Conservation (phyloP, 1,284 basidiomycete genomes). For the Microbotryomycetes sp. region DNA sequence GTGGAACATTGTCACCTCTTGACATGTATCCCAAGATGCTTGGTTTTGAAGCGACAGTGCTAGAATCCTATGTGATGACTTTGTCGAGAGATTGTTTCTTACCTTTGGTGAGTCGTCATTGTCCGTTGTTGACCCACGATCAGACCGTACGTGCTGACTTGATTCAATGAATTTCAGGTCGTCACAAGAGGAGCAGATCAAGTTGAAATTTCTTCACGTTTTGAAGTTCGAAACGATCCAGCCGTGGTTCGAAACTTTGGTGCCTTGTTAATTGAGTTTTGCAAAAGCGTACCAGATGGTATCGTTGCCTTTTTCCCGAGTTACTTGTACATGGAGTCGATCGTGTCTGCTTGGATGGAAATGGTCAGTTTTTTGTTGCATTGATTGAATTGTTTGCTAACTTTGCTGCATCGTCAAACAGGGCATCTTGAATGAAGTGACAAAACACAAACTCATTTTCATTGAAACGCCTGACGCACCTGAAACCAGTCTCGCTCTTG, state of each 20-base stretch:
- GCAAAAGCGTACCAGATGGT: conserved; percentile 97
- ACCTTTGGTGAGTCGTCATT: conserved; percentile 62
- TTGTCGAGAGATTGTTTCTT: conserved; percentile 93
- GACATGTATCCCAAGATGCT: conserved; percentile 99
- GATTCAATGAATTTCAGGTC: conserved; percentile 63
- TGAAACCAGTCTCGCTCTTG: conserved; percentile 94
- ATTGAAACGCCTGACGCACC: conserved; percentile 99
- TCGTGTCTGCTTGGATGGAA: conserved; percentile 99
- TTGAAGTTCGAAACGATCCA: conserved; percentile 98
- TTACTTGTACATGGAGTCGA: conserved; percentile 99
- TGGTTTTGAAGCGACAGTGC: conserved; percentile 92
- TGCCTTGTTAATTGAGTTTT: conserved; percentile 95
- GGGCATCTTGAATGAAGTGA: conserved; percentile 98
- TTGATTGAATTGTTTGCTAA: no score
- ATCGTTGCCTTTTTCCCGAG: conserved; percentile 99
- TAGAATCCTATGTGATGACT: conserved; percentile 98
- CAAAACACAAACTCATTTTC: conserved; percentile 99
- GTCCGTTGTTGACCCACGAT: background rate
- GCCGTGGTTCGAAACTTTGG: conserved; percentile 99
- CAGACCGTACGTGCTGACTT: background rate
- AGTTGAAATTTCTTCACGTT: conserved; percentile 96
- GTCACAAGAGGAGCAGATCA: conserved; percentile 98
- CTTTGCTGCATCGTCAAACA: no score
- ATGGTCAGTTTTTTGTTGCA: conserved; percentile 59
- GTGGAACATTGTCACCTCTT: conserved; percentile 93